Conservation (phyloP, 2,329 filamentous ascomycete species). For the Xylaria arbuscula region DNA sequence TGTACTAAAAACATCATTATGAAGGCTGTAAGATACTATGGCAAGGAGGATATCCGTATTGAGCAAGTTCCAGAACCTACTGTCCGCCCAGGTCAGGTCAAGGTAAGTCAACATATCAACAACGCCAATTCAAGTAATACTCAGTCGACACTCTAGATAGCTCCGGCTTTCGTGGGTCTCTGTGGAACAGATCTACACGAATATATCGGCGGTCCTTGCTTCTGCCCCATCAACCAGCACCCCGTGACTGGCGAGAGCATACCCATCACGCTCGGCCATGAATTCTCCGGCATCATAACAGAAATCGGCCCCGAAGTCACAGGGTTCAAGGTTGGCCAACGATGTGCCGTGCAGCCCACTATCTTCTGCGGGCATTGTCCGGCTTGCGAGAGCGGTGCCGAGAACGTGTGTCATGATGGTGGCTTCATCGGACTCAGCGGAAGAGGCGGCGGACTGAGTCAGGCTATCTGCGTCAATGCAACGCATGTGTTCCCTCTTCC, state of each 20-base stretch:
- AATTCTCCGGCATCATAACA: slow-evolving; percentile 23
- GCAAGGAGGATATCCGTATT: slow-evolving; percentile 27
- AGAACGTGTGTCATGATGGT: slow-evolving; percentile 19
- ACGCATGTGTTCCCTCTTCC: slow-evolving; percentile 22
- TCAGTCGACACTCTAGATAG: slow-evolving; percentile 6
- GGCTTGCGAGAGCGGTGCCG: slow-evolving; percentile 17
- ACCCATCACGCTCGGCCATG: slow-evolving; percentile 28
- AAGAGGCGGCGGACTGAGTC: slow-evolving; percentile 18
- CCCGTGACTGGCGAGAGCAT: slow-evolving; percentile 23
- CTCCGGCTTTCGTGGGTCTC: slow-evolving; percentile 22
- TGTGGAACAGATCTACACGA: slow-evolving; percentile 29
- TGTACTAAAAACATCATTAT: not conserved
- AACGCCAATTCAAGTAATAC: not conserved
- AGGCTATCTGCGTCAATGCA: slow-evolving; percentile 24
- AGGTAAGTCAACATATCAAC: slow-evolving; percentile 5
- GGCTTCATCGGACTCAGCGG: slow-evolving; percentile 24
- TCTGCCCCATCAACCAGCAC: slow-evolving; percentile 20
- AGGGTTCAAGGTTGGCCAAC: slow-evolving; percentile 18
- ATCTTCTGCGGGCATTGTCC: slow-evolving; percentile 20
- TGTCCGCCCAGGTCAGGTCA: slow-evolving; percentile 17
- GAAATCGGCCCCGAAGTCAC: slow-evolving; percentile 24
- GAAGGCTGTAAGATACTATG: slow-evolving; percentile 26
- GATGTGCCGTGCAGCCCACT: slow-evolving; percentile 22
- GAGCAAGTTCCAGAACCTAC: slow-evolving; percentile 24
- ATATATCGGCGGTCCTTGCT: slow-evolving; percentile 23